A percentile compares a stretch with the other conserved stretches of the same genome.
Evolutionary conservation across 768 basidiomycete species (phyloP).

Genomic region (Amyloporia xantha): DNA sequence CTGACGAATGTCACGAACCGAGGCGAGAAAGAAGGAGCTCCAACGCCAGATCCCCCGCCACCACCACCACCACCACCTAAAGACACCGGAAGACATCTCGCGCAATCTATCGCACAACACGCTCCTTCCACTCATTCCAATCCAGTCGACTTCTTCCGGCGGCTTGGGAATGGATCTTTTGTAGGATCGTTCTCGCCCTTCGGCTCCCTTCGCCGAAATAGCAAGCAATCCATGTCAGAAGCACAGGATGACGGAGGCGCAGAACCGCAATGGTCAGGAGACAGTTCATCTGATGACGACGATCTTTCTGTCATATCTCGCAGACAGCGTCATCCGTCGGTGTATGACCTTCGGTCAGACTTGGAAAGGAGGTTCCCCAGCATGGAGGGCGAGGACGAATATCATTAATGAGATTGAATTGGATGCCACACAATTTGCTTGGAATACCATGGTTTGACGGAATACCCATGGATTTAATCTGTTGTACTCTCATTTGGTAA

Average conservation of each 20-base stretch:
- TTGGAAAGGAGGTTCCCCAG: conserved; percentile 8
- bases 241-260: neutral
- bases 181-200: conserved; percentile 18
- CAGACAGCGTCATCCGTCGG: conserved; percentile 11
- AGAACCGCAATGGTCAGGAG: conserved; percentile 17
- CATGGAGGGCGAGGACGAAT: conserved; percentile 1
- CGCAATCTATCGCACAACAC: neutral
- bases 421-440: neutral
- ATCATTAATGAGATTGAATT: neutral
- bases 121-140: neutral
- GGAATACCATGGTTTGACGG: neutral
- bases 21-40: conserved; percentile 6
- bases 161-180: conserved; percentile 19
- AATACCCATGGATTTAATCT: neutral
- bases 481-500: neutral
- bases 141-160: conserved; percentile 13
- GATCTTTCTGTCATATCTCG: conserved; percentile 19
- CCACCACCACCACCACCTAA: conserved; percentile 13
- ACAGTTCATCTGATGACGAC: conserved; percentile 23
- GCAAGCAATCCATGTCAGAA: neutral
- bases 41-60: conserved; percentile 16
- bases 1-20: neutral
- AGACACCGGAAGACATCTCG: neutral
- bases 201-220: conserved; percentile 16
- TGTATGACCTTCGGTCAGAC: conserved; percentile 11